Conservation (phyloP, 2,329 filamentous ascomycete genomes). For the Erysiphe pulchra region DNA sequence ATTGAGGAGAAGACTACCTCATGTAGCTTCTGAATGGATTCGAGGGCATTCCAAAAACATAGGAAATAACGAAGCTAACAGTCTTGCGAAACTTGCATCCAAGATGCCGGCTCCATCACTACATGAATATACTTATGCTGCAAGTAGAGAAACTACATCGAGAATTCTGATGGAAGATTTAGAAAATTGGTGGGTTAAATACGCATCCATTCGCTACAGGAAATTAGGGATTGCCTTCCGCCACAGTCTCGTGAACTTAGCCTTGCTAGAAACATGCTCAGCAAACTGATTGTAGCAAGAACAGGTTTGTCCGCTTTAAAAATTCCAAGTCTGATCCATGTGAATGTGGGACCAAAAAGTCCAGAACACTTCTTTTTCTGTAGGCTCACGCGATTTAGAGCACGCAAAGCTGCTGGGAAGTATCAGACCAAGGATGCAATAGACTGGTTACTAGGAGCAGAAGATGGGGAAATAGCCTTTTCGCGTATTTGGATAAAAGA, state of each 20-base stretch:
- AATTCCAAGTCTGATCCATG: not conserved
- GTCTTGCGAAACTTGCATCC: not conserved
- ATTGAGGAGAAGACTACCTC: not conserved
- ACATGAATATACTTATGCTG: not conserved
- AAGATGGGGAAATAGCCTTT: not conserved
- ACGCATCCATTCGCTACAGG: not conserved
- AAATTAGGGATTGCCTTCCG: not conserved
- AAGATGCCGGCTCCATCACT: not conserved
- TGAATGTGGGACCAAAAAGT: not conserved
- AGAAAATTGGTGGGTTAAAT: not conserved
- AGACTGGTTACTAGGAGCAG: not conserved
- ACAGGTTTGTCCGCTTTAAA: not conserved
- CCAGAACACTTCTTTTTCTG: not conserved
- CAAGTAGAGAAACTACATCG: not conserved
- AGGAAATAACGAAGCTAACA: not conserved
- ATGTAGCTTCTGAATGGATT: not conserved
- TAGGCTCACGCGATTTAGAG: not conserved
- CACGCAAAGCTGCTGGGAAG: not conserved
- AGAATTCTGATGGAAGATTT: not conserved
- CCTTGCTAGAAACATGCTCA: not conserved
- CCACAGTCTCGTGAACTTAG: not conserved
- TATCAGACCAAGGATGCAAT: not conserved
- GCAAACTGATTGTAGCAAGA: not conserved
- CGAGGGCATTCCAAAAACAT: not conserved
- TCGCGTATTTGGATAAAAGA: not conserved